A percentile compares a stretch with the other conserved stretches of the same genome.
These are phyloP conservation scores for Pseudogymnoascus sp. DNA, from an alignment of 2,329 filamentous ascomycete species.

Conservation along the genomic window DNA sequence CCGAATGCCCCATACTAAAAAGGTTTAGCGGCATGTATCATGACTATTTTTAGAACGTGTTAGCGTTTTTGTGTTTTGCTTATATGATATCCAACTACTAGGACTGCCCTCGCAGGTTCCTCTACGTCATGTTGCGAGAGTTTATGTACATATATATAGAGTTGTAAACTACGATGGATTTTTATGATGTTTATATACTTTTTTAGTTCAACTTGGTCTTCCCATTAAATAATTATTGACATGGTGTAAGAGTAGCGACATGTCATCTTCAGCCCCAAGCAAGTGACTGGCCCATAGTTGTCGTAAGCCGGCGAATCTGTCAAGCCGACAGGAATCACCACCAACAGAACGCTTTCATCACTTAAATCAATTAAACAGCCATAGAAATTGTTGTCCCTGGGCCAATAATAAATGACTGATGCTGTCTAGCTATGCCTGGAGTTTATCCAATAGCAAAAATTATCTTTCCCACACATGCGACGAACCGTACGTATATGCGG, in stretches of 20 bases:
- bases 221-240: constrained; percentile 84
- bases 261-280: background rate
- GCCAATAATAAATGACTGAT: background rate
- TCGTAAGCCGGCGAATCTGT: background rate
- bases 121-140: background rate
- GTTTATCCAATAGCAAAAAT: background rate
- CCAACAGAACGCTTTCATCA: background rate
- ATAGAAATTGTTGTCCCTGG: background rate
- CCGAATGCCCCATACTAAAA: background rate
- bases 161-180: background rate
- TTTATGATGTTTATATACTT: background rate
- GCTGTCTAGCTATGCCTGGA: background rate
- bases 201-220: background rate
- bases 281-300: background rate
- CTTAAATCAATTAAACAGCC: background rate
- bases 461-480: background rate
- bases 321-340: background rate
- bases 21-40: background rate
- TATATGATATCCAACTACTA: background rate
- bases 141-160: constrained; percentile 5
- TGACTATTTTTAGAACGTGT: background rate
- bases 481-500: background rate
- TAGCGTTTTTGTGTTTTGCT: constrained; percentile 1
- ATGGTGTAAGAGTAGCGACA: constrained; percentile 42
- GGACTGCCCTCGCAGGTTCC: background rate